Evolutionary conservation across 192 early-diverging fungal species (phyloP).

Genomic region (Gryganskiella cystojenkinii): DNA sequence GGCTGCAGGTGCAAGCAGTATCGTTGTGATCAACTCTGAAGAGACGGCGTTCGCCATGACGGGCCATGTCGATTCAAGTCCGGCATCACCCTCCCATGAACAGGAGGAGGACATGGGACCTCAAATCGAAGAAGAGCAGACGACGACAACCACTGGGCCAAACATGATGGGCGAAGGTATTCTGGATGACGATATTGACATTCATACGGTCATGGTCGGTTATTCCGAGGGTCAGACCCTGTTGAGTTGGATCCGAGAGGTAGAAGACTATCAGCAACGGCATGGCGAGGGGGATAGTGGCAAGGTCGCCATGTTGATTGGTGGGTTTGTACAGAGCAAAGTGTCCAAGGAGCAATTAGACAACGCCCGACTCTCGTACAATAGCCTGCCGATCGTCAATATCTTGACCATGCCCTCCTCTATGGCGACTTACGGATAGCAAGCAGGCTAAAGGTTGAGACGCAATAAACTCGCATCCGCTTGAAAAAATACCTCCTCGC

Average conservation of each 20-base stretch:
- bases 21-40: conserved; percentile 53
- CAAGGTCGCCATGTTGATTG: not conserved
- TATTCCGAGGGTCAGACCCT: conserved; percentile 15
- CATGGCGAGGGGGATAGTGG: no score
- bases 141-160: no score
- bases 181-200: conserved; percentile 40
- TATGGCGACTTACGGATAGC: conserved; percentile 16
- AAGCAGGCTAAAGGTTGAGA: no score
- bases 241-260: conserved; percentile 34
- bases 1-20: conserved; percentile 50
- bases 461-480: no score
- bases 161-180: conserved; percentile 22
- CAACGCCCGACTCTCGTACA: conserved; percentile 32
- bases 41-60: conserved; percentile 43
- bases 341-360: conserved; percentile 27
- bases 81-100: not conserved
- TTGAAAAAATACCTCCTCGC: no score
- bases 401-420: conserved; percentile 16
- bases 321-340: conserved; percentile 30
- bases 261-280: not conserved
- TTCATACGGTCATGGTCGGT: conserved; percentile 40
- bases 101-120: not conserved
- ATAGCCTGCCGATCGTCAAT: conserved; percentile 41
- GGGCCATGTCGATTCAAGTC: not conserved
- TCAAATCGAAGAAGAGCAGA: not conserved